Base-by-base conservation (phyloP, 1,139 yeast species). In the Candida albicans region DNA sequence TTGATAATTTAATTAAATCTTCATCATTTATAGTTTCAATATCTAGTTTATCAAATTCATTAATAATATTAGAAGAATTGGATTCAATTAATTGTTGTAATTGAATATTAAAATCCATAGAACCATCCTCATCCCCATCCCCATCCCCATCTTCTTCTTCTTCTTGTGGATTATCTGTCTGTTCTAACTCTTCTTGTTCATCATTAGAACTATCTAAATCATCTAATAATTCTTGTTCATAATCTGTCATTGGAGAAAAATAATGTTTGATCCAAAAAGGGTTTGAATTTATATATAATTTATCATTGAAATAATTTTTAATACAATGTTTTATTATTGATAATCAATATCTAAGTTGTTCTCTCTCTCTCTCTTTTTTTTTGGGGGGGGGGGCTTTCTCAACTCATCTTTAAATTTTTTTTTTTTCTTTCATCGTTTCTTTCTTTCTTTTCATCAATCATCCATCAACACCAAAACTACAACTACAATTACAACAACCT, bases 151-250 rank as follows among this genome's bases (percentile, higher is more conserved):
- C 45, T 14, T 41, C 46, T 9, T 40, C 37, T 29, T 29, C 29
- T 13, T 4, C 43, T 14, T 35, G n/a, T n/a, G n/a, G 42, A 3
- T 37, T 44, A 15, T 41, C 28, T 4, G 40, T 49, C 15, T 46
- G 49, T 15, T 33, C 46, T 18, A 18, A 18, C 14, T 38, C 47
- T 2, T 28, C 48, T 6, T 47, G 52, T 5, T 42, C 50, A 12
- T 56, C 64, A 8, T 50, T 50, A n/a, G 52, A 61, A 41, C 63
- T 60, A 18, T 54, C 70, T 36, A 70, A 59, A 47, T 70, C 75
- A 10, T 64, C 67, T 40, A 67, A 46, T 40, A 70, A 56, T 33
- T 68, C 73, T 45, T 61, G 58, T 43, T 65, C 72, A 47, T 57
- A 67, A 49, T 67, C 68, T 50, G 41, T 46, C 52, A 51, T 50